Evolutionary conservation across 768 basidiomycete species (phyloP).

Genomic region (Mycena galopus): DNA sequence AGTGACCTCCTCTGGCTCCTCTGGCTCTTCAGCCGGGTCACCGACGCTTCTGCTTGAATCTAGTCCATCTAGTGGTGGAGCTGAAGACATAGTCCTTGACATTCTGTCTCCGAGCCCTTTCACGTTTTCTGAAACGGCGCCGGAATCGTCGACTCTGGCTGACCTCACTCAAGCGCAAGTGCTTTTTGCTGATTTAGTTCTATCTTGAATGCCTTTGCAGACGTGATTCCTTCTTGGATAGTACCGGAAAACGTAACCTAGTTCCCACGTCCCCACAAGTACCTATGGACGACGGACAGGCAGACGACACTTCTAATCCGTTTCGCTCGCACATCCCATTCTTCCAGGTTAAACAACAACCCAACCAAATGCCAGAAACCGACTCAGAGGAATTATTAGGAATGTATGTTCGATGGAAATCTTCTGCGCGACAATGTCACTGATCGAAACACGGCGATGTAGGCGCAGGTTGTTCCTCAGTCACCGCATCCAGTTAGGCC

Average conservation of each 20-base stretch:
- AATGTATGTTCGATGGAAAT: background rate
- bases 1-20: background rate
- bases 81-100: background rate
- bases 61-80: background rate
- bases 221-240: conserved; percentile 8
- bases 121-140: background rate
- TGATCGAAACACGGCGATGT: background rate
- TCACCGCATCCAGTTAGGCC: conserved; percentile 25
- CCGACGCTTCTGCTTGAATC: background rate
- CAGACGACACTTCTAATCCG: background rate
- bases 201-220: background rate
- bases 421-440: background rate
- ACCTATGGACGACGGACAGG: background rate
- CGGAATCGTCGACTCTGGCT: background rate
- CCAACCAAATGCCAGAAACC: background rate
- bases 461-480: conserved; percentile 24
- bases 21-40: background rate
- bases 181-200: background rate
- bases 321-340: background rate
- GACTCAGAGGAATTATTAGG: conserved; percentile 5
- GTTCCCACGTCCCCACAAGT: background rate
- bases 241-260: background rate
- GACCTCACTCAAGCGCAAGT: conserved; percentile 6
- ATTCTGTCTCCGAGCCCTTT: conserved; percentile 1
- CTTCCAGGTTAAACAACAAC: background rate